Evolutionary conservation across 768 basidiomycete species (phyloP).

Genomic region (Pisolithus sp.): DNA sequence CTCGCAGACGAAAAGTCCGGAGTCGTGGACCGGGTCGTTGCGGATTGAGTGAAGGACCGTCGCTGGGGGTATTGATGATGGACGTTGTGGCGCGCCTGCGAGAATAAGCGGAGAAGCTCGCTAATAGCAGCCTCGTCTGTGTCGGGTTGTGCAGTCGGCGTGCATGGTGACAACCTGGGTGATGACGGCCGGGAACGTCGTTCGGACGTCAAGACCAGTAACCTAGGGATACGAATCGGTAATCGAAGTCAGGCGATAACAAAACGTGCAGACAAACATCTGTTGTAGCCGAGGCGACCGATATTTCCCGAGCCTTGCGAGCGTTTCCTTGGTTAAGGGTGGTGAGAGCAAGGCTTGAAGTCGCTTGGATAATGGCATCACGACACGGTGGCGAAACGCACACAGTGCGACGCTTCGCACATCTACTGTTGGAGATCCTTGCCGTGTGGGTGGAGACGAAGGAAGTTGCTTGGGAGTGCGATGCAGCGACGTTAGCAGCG

Average conservation of each 20-base stretch:
- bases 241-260: neutral
- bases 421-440: slow-evolving; percentile 57
- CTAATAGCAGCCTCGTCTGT: slow-evolving; percentile 62
- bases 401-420: slow-evolving; percentile 75
- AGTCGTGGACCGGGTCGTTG: slow-evolving; percentile 27
- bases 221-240: slow-evolving; percentile 34
- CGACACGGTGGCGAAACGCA: slow-evolving; percentile 74
- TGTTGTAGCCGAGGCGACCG: slow-evolving; percentile 72
- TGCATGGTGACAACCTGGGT: slow-evolving; percentile 52
- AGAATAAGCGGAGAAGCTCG: slow-evolving; percentile 59
- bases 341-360: slow-evolving; percentile 52
- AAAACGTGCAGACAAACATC: slow-evolving; percentile 46
- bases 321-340: slow-evolving; percentile 48
- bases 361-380: slow-evolving; percentile 56
- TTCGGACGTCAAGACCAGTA: slow-evolving; percentile 71
- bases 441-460: slow-evolving; percentile 45
- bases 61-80: slow-evolving; percentile 15
- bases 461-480: slow-evolving; percentile 55
- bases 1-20: slow-evolving; percentile 71
- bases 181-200: slow-evolving; percentile 49
- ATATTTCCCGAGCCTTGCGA: slow-evolving; percentile 48
- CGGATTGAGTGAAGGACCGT: slow-evolving; percentile 20
- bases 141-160: slow-evolving; percentile 46
- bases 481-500: slow-evolving; percentile 61
- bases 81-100: slow-evolving; percentile 43